A percentile compares a stretch with the other conserved stretches of the same genome.
Conservation (phyloP, 2,329 filamentous ascomycete species). For the Orbilia javanica region DNA sequence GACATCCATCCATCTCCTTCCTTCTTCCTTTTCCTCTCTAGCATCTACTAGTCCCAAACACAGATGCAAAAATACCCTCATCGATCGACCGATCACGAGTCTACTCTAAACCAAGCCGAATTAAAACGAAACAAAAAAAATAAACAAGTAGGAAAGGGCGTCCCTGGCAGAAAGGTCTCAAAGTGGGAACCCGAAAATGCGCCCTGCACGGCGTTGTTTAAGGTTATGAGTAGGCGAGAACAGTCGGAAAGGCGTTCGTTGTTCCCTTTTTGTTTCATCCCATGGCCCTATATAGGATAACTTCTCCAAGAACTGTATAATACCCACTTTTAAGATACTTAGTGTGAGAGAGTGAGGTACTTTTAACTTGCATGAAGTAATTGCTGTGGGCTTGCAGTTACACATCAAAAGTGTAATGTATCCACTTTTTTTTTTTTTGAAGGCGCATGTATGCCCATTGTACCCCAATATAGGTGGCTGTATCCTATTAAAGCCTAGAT, state of each 20-base stretch:
- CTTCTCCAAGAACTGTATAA: too few relatives aligned
- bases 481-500: not conserved
- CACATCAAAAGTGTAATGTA: not conserved
- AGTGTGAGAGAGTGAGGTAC: not conserved
- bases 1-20: too few relatives aligned
- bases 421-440: not conserved
- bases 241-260: not conserved
- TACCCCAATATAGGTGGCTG: not conserved
- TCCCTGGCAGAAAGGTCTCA: not conserved
- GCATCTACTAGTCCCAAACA: too few relatives aligned
- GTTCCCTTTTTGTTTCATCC: not conserved
- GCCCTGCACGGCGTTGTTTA: slow-evolving; percentile 7
- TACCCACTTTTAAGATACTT: too few relatives aligned
- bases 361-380: not conserved
- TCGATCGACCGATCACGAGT: too few relatives aligned
- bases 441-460: not conserved
- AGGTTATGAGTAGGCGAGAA: slow-evolving; percentile 7
- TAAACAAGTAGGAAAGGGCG: not conserved
- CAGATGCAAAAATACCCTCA: too few relatives aligned
- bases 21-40: too few relatives aligned
- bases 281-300: too few relatives aligned
- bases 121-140: too few relatives aligned
- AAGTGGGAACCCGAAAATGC: not conserved
- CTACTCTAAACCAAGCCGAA: too few relatives aligned
- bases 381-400: not conserved